Evolutionary conservation across 1,284 basidiomycete species (phyloP).

Genomic region (Phylloporus sp.): DNA sequence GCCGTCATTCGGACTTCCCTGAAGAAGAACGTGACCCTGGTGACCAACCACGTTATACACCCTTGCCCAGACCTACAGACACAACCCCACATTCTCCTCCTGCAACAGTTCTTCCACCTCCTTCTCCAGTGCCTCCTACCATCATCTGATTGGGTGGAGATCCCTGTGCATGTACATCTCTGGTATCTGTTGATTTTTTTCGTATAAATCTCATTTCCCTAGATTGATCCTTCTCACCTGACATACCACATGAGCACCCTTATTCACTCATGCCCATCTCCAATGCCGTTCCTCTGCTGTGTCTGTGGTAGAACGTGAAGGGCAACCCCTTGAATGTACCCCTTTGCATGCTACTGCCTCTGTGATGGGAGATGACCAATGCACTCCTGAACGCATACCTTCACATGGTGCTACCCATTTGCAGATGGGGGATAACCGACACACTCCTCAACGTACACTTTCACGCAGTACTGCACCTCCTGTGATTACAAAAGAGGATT

Average conservation of each 20-base stretch:
- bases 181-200: slow-evolving; percentile 3
- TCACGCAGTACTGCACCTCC: slow-evolving; percentile 26
- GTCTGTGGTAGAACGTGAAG: slow-evolving; percentile 7
- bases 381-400: slow-evolving; percentile 12
- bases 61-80: slow-evolving; percentile 24
- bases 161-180: slow-evolving; percentile 26
- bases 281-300: slow-evolving; percentile 26
- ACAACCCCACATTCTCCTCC: slow-evolving; percentile 6
- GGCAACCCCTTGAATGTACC: slow-evolving; percentile 16
- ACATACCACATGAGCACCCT: slow-evolving; percentile 19
- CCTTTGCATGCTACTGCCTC: slow-evolving; percentile 23
- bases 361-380: slow-evolving; percentile 5
- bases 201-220: slow-evolving; percentile 15
- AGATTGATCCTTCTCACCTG: slow-evolving; percentile 30
- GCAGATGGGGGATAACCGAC: neutral
- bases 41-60: slow-evolving; percentile 17
- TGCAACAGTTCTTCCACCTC: slow-evolving; percentile 18
- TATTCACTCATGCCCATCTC: slow-evolving; percentile 6
- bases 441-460: slow-evolving; percentile 8
- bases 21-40: too few relatives aligned
- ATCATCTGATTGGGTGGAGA: slow-evolving; percentile 38
- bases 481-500: slow-evolving; percentile 28
- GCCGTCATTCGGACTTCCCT: too few relatives aligned
- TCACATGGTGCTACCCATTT: slow-evolving; percentile 24
- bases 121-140: slow-evolving; percentile 37